Conservation (phyloP, 2,329 filamentous ascomycete species). For the Fusarium mangiferae region DNA sequence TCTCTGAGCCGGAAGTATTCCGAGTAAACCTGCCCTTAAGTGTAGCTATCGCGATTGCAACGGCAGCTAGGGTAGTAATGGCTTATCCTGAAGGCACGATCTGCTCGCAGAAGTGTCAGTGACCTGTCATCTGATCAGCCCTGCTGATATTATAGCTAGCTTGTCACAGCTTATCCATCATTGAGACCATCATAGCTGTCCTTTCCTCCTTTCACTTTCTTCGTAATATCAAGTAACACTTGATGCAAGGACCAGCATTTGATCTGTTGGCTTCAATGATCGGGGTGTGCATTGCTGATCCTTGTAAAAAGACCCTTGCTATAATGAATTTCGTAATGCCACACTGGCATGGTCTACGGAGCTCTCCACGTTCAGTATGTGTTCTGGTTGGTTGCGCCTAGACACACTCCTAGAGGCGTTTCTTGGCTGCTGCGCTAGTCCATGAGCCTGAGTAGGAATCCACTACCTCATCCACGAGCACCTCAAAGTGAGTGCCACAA, state of each 20-base stretch:
- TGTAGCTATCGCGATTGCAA: neutral
- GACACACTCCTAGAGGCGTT: constrained; percentile 1
- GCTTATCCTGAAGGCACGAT: neutral
- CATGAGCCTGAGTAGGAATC: constrained; percentile 4
- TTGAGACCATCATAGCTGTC: neutral
- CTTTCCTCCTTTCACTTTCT: neutral
- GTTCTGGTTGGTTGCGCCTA: constrained; percentile 10
- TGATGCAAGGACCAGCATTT: constrained; percentile 6
- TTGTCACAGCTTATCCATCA: neutral
- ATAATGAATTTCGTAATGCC: constrained; percentile 25
- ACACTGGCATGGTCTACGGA: constrained; percentile 16
- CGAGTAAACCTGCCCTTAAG: neutral
- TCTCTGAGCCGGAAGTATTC: neutral
- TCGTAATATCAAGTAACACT: neutral
- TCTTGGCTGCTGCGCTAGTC: constrained; percentile 32
- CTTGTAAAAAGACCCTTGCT: constrained; percentile 24
- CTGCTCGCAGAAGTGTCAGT: neutral
- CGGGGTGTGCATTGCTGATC: constrained; percentile 9
- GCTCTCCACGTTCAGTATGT: neutral
- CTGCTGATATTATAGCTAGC: neutral
- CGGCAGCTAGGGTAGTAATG: neutral
- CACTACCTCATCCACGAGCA: neutral
- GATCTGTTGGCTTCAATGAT: constrained; percentile 6
- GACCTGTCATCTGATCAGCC: neutral
- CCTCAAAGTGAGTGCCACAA: constrained; percentile 15